Evolutionary conservation across 768 basidiomycete genomes (phyloP).

Genomic region (Auricularia sp.): DNA sequence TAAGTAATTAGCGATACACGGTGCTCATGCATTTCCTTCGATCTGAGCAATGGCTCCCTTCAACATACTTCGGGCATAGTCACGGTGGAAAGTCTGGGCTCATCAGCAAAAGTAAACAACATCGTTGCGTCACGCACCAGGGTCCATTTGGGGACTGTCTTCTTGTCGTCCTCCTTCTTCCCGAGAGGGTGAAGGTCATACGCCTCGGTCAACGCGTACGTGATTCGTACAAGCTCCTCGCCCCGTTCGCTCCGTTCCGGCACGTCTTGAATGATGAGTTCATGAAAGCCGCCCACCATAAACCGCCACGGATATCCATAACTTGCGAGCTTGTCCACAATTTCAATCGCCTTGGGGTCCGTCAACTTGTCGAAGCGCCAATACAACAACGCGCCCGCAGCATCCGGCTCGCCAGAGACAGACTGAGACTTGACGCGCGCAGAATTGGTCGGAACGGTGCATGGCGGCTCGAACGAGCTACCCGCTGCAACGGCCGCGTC

Average conservation of each 20-base stretch:
- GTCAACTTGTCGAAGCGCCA: neutral
- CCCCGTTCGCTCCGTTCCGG: neutral
- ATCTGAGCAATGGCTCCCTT: neutral
- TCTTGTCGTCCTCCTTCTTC: neutral
- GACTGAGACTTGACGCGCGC: neutral
- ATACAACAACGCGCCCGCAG: neutral
- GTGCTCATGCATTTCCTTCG: neutral
- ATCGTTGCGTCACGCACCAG: neutral
- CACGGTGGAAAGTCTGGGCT: neutral
- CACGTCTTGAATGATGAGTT: neutral
- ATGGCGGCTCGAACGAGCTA: neutral
- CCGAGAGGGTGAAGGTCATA: neutral
- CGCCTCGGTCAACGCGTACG: neutral
- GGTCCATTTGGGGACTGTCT: neutral
- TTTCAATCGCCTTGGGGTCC: neutral
- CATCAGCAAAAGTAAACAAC: neutral
- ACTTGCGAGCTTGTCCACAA: neutral
- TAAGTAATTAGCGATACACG: neutral
- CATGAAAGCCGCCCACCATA: neutral
- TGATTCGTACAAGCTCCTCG: neutral
- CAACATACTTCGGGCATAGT: neutral
- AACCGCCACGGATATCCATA: neutral
- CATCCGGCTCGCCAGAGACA: neutral
- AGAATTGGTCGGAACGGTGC: neutral
- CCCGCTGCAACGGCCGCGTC: neutral